Evolutionary conservation across 179 eudicot genomes (phyloP).

Genomic region (Gypsophila paniculata): DNA sequence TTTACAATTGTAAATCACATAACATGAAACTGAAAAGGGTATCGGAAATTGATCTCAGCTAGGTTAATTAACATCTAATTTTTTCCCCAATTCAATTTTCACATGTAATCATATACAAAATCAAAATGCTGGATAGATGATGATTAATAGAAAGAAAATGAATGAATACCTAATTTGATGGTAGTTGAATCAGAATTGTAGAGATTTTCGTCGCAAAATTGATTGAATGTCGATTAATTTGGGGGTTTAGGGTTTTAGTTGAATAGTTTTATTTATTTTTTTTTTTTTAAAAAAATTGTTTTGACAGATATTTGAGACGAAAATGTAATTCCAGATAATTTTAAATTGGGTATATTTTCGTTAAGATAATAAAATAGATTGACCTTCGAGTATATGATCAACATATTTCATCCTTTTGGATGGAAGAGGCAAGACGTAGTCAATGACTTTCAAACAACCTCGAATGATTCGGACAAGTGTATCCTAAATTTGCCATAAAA

Average conservation of each 20-base stretch:
- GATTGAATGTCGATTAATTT: background rate
- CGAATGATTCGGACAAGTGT: too few relatives aligned
- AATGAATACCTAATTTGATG: slow-evolving; percentile 3
- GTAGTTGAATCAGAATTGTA: background rate
- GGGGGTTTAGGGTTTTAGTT: slow-evolving; percentile 12
- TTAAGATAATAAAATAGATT: too few relatives aligned
- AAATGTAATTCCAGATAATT: too few relatives aligned
- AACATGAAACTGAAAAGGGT: background rate
- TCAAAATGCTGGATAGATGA: background rate
- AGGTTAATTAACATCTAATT: background rate
- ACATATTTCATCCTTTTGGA: too few relatives aligned
- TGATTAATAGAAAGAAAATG: background rate
- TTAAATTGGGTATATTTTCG: too few relatives aligned
- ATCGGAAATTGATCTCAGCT: background rate
- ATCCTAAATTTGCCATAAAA: too few relatives aligned
- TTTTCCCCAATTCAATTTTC: background rate
- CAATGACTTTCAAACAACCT: too few relatives aligned
- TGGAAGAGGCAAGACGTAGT: too few relatives aligned
- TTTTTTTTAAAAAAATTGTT: background rate
- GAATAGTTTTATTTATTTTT: too few relatives aligned
- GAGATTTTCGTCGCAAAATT: background rate
- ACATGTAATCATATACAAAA: background rate
- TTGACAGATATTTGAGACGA: too few relatives aligned
- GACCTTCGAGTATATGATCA: too few relatives aligned
- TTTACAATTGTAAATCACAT: background rate